Base-by-base conservation (phyloP, 2,329 filamentous ascomycete species). In the Amauroascus verrucosus region DNA sequence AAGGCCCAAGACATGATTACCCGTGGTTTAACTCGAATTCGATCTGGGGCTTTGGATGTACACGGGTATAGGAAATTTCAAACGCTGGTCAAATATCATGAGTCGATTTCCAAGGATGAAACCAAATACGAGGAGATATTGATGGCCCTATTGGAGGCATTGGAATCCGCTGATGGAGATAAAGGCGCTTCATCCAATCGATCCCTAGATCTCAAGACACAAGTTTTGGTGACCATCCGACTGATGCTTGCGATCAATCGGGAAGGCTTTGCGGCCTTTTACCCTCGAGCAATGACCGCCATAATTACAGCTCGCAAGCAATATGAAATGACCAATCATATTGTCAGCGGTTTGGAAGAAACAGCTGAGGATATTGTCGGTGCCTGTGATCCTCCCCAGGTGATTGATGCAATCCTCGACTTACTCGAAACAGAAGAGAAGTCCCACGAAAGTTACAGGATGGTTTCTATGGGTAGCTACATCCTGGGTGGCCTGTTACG, bases 11-110 rank as follows among this genome's bases (percentile, higher is more conserved):
- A 68, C 43, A 70, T 71, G 62, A 63, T 73, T 18, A 63, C 62
- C 43, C 70, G 67, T 47, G 70, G 64, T 1, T 65, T 71, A 11
- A 57, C 58, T 40, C 65, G 66, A 26, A 70, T 73, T 28, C 60
- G 59, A 18, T 61, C 65, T 0, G 63, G 64, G 24, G 62, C 60
- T 2, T 65, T 73, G 56, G 70, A 72, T 50, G 66, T 71, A 18
- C 65, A 67, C 37, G 70, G 68, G 24, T 72, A 72, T 54, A 65
- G 70, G 6, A 72, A 72, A 54, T 58, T 74, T 4, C 71, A 73
- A 54, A 63, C 63, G 3, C 57, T 73, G 14, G 67, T 72, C 56
- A 63, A 67, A 54, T 65, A 64, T 44, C 67, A 70, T 24, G 57
- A 67, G 24, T 59, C 63, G 6, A 63, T 72, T 24, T 66, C 69